Base-by-base conservation (phyloP, 129 eudicot genomes). In the Helianthus tuberosus region DNA sequence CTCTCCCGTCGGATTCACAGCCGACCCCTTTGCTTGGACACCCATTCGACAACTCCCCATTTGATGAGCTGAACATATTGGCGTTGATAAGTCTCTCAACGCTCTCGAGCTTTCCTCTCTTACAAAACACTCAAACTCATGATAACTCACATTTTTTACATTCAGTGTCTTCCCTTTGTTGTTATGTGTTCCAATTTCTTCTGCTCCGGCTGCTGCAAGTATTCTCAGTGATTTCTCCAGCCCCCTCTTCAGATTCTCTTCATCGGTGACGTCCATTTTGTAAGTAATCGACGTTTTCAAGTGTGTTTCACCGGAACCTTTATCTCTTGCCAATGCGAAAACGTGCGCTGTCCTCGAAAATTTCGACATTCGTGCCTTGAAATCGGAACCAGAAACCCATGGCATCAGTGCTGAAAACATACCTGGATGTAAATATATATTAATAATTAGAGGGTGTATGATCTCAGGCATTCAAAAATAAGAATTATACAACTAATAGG, bases 11-110 rank as follows among this genome's bases (percentile, higher is more conserved):
- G 87, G 89, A 23, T 81, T 70, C 78, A 90, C 96, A 0, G 74
- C 96, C 2, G 94, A 88, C 32, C 14, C 71, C 51, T 61, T 69
- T 5, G 76, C 74, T 3, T 84, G 84, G 14, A 88, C 81, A 43
- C 96, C 96, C 96, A 90, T 90, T 64, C 91, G 66, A 38, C 94
- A 90, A 58, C 94, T 87, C 61, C 96, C 94, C 96, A 88, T 90
- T 58, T 90, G 96, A 77, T 90, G 94, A 0, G 96, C 96, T 0
- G 96, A 90, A 64, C 91, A 81, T 65, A 90, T 69, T 0, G 91
- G 89, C 8, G 79, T 76, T 6, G 81, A 41, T 2, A 79, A 69
- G 11, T 82, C 79, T 32, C 59, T 82, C 70, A 88, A 47, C 1
- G 64, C 78, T 66, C 81, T 83, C 29, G 74, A 79, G 71, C 94